Conservation (phyloP, 225 moss, liverwort and hornwort genomes). For the Pseudisothecium myosuroides region DNA sequence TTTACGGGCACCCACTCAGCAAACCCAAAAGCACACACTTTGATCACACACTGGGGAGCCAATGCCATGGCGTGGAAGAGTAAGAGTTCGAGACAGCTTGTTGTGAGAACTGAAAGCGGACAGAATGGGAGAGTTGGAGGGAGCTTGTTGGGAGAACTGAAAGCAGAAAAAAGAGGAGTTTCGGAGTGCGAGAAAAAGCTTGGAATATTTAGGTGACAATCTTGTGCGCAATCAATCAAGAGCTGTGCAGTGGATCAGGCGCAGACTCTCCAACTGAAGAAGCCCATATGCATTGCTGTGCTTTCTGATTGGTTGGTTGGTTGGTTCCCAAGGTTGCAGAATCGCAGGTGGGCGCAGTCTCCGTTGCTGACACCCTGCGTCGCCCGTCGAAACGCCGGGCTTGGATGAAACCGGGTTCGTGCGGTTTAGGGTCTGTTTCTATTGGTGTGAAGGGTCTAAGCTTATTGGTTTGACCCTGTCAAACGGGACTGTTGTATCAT, state of each 20-base stretch:
- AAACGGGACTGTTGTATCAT: neutral
- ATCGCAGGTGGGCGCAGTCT: neutral
- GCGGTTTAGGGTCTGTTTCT: neutral
- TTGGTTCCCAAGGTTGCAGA: neutral
- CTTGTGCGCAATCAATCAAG: neutral
- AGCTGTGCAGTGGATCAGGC: conserved; percentile 29
- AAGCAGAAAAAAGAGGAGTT: neutral
- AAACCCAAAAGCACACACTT: neutral
- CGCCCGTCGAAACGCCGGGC: conserved; percentile 17
- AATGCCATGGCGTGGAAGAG: neutral
- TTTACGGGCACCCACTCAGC: neutral
- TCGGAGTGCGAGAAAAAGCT: neutral
- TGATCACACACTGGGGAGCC: neutral
- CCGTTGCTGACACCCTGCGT: neutral
- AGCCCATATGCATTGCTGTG: neutral
- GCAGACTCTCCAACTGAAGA: neutral
- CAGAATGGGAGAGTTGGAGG: neutral
- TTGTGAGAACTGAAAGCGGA: neutral
- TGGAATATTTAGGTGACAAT: neutral
- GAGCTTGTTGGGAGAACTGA: neutral
- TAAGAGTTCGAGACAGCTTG: neutral
- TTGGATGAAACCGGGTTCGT: neutral
- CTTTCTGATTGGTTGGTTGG: neutral
- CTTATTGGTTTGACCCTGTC: neutral
- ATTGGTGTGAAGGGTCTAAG: neutral